Percentiles rank a stretch among this genome's conserved stretches.
These are phyloP conservation scores for Calonectria honghensis DNA, from an alignment of 2,329 filamentous ascomycete species.

Conservation along the genomic window DNA sequence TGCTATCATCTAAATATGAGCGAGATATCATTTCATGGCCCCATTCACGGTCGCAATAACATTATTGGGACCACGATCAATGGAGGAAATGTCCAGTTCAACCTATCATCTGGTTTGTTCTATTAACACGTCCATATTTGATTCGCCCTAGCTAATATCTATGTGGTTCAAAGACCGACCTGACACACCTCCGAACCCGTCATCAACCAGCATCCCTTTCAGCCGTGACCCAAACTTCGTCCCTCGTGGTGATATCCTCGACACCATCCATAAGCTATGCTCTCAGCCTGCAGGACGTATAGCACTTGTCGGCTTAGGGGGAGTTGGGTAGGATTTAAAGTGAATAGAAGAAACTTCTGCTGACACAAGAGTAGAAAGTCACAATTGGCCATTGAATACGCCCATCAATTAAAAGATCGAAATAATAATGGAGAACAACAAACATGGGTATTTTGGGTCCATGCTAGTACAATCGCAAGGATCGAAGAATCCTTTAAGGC, in stretches of 20 bases:
- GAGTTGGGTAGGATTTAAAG: not conserved
- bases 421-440: not conserved
- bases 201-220: not conserved
- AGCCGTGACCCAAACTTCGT: not conserved
- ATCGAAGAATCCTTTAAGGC: constrained; percentile 1
- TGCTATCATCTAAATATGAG: not conserved
- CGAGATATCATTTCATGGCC: not conserved
- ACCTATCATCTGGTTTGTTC: not conserved
- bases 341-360: not conserved
- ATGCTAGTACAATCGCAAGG: not conserved
- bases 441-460: not conserved
- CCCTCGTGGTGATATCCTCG: not conserved
- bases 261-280: not conserved
- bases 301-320: not conserved
- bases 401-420: not conserved
- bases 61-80: not conserved
- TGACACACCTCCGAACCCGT: not conserved
- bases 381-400: not conserved
- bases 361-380: not conserved
- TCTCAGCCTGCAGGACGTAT: not conserved
- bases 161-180: too few relatives aligned
- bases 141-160: too few relatives aligned
- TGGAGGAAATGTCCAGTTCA: not conserved
- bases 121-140: too few relatives aligned
- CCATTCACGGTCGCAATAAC: not conserved